Conservation (phyloP, 2,329 filamentous ascomycete genomes). For the Rutstroemia sp. region DNA sequence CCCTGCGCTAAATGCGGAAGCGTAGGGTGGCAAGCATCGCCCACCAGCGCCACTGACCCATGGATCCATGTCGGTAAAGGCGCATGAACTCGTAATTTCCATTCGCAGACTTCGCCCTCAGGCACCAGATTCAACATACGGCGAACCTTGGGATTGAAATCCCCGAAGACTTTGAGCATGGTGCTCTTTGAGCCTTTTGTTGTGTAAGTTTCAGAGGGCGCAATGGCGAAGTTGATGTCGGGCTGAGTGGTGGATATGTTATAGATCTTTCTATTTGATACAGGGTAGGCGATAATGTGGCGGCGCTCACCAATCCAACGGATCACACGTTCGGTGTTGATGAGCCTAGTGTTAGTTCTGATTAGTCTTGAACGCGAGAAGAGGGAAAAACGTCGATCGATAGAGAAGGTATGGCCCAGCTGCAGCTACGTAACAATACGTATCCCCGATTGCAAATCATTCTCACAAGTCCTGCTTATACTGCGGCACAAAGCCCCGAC, state of each 20-base stretch:
- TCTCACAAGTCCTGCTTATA: no score
- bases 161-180: conserved; percentile 54
- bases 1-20: conserved; percentile 62
- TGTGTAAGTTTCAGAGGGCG: conserved; percentile 53
- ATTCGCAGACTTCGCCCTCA: conserved; percentile 57
- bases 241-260: conserved; percentile 58
- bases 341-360: conserved; percentile 29
- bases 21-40: conserved; percentile 61
- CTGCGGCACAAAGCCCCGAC: no score
- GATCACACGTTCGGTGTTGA: conserved; percentile 59
- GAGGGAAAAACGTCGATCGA: no score
- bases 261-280: conserved; percentile 58
- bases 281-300: conserved; percentile 73
- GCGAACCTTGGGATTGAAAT: conserved; percentile 52
- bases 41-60: conserved; percentile 47
- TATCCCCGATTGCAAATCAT: no score
- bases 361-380: no score
- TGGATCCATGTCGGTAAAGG: conserved; percentile 51
- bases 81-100: conserved; percentile 53
- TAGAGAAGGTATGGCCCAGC: no score
- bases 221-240: conserved; percentile 51
- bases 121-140: conserved; percentile 53
- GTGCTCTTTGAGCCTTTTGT: conserved; percentile 52
- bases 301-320: conserved; percentile 70
- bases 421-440: no score